Conservation (phyloP, 2,329 filamentous ascomycete species). For the Thermoascus crustaceus region DNA sequence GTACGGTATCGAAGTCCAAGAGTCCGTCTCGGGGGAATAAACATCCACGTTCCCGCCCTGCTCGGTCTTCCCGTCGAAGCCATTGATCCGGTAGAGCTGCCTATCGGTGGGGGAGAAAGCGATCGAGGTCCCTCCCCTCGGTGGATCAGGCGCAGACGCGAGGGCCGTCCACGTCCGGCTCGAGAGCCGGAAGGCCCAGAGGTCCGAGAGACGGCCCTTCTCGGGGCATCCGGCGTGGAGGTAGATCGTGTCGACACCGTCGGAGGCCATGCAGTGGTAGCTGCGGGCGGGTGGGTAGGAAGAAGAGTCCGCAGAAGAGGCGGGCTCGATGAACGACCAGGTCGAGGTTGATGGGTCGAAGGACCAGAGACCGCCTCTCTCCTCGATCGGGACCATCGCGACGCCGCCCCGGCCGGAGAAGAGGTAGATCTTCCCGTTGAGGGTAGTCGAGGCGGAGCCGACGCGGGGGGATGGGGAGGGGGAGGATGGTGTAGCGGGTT, state of each 20-base stretch:
- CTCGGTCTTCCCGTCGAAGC: slow-evolving; percentile 63
- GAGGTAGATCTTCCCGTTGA: slow-evolving; percentile 65
- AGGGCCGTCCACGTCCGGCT: slow-evolving; percentile 59
- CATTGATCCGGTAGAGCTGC: slow-evolving; percentile 69
- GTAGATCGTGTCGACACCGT: slow-evolving; percentile 61
- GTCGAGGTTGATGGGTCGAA: slow-evolving; percentile 57
- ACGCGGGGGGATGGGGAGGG: slow-evolving; percentile 57
- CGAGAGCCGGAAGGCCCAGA: slow-evolving; percentile 69
- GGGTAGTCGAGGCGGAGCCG: slow-evolving; percentile 61
- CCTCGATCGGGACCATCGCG: slow-evolving; percentile 63
- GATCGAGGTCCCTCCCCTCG: slow-evolving; percentile 60
- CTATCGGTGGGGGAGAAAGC: slow-evolving; percentile 54
- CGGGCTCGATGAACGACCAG: slow-evolving; percentile 60
- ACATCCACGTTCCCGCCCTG: slow-evolving; percentile 66
- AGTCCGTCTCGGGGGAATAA: slow-evolving; percentile 31
- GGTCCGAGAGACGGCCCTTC: slow-evolving; percentile 55
- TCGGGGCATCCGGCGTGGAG: slow-evolving; percentile 68
- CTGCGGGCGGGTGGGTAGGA: slow-evolving; percentile 57
- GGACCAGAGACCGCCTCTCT: slow-evolving; percentile 66
- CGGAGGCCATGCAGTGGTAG: slow-evolving; percentile 57
- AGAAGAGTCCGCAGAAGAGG: slow-evolving; percentile 32
- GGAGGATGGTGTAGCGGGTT: slow-evolving; percentile 8
- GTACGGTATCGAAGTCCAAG: slow-evolving; percentile 30
- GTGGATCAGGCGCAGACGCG: slow-evolving; percentile 57
- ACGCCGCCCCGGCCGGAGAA: slow-evolving; percentile 70